phyloP scores from a whole-genome alignment of 2,329 filamentous ascomycete genomes.

The Aureobasidium sp. region DNA sequence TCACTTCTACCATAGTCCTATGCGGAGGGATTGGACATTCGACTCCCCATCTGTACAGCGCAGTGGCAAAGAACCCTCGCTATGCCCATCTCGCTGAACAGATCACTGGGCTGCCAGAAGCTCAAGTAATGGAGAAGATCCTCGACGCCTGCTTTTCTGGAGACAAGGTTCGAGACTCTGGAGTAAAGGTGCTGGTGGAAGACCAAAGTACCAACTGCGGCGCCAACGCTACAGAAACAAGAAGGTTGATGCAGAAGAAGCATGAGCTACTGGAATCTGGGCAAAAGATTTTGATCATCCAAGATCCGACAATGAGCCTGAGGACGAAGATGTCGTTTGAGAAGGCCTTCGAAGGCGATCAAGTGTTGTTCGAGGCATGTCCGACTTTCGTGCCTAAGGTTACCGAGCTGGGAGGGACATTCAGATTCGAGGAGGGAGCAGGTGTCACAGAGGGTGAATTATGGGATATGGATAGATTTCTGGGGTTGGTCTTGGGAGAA shows the following conservation, averaged over 20 bases:
- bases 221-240: conserved; percentile 35
- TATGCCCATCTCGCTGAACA: conserved; percentile 24
- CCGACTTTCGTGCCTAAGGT: conserved; percentile 29
- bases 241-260: conserved; percentile 31
- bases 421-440: conserved; percentile 14
- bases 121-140: conserved; percentile 33
- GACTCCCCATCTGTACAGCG: conserved; percentile 36
- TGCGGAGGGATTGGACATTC: conserved; percentile 43
- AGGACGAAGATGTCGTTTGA: conserved; percentile 37
- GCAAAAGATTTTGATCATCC: conserved; percentile 31
- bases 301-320: conserved; percentile 42
- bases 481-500: conserved; percentile 38
- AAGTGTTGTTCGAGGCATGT: conserved; percentile 26
- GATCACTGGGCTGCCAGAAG: conserved; percentile 33
- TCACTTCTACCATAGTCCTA: conserved; percentile 34
- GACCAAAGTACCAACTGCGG: conserved; percentile 42
- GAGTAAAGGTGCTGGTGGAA: conserved; percentile 34
- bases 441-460: conserved; percentile 18
- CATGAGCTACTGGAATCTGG: conserved; percentile 20
- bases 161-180: conserved; percentile 20
- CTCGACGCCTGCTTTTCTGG: conserved; percentile 27
- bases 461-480: conserved; percentile 35
- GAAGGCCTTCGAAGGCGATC: conserved; percentile 27
- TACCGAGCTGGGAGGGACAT: background rate
- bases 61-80: conserved; percentile 29